Evolutionary conservation across 176 grass and related monocot genomes (phyloP).

Genomic region (Juncus effusus): DNA sequence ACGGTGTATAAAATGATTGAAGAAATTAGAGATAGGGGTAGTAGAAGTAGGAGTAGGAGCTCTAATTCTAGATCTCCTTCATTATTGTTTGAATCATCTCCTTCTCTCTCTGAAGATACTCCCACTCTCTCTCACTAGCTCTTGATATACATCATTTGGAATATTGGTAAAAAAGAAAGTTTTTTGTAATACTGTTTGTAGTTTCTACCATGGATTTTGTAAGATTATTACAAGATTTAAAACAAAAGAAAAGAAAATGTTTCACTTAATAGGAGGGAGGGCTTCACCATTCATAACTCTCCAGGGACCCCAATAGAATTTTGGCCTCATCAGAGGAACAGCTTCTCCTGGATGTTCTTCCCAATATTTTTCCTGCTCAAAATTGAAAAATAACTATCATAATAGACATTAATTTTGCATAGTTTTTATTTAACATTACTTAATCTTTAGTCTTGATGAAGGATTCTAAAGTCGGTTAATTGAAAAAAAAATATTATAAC

Average conservation of each 20-base stretch:
- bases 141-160: constrained; percentile 27
- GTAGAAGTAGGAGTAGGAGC: constrained; percentile 46
- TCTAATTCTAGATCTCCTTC: constrained; percentile 69
- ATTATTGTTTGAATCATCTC: constrained; percentile 49
- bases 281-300: constrained; percentile 66
- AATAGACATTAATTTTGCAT: background rate
- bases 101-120: constrained; percentile 54
- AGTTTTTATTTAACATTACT: too few species aligned
- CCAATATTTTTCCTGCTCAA: constrained; percentile 86
- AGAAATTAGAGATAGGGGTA: constrained; percentile 82
- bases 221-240: constrained; percentile 13
- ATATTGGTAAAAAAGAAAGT: background rate
- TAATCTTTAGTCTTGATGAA: background rate
- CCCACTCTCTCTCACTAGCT: constrained; percentile 47
- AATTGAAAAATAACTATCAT: constrained; percentile 1
- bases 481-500: background rate
- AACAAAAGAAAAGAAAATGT: background rate
- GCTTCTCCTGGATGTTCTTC: constrained; percentile 86
- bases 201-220: background rate
- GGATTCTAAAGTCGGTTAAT: background rate
- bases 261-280: constrained; percentile 40
- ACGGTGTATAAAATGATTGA: constrained; percentile 92
- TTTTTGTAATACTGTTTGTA: background rate
- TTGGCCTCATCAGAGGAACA: constrained; percentile 90
- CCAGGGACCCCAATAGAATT: constrained; percentile 98